Conservation (phyloP, 1,284 basidiomycete species). For the Sanghuangporus weigelae region DNA sequence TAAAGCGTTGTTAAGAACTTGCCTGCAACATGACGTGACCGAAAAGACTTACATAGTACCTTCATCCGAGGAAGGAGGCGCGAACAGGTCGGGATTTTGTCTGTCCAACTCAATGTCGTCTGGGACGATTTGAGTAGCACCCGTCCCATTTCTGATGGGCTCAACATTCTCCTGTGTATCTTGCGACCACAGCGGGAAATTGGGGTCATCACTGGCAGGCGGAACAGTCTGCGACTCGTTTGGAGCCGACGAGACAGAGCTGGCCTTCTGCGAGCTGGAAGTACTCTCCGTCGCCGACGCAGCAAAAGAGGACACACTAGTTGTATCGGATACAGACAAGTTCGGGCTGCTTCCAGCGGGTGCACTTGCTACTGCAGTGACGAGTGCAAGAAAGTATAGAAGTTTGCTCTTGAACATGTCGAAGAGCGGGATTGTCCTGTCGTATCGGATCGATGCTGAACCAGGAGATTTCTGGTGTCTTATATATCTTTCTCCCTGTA, state of each 20-base stretch:
- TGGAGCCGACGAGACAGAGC: conserved; percentile 4
- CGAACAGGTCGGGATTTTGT: conserved; percentile 57
- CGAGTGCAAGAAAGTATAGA: background rate
- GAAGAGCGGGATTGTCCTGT: background rate
- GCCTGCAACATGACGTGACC: background rate
- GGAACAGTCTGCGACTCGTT: conserved; percentile 35
- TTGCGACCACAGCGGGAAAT: conserved; percentile 37
- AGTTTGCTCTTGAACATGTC: conserved; percentile 5
- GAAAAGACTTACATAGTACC: conserved; percentile 47
- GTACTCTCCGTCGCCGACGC: background rate
- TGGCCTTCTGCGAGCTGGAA: background rate
- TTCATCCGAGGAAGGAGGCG: conserved; percentile 61
- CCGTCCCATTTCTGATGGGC: conserved; percentile 37
- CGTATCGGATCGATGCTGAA: background rate
- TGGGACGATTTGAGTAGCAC: conserved; percentile 53
- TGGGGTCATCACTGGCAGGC: conserved; percentile 47
- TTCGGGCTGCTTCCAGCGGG: background rate
- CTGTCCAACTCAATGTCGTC: conserved; percentile 46
- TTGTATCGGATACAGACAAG: background rate
- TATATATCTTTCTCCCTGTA: background rate
- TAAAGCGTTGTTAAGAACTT: conserved; percentile 22
- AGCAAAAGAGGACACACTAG: background rate
- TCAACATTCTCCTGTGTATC: conserved; percentile 26
- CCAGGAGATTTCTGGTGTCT: background rate
- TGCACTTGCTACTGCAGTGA: background rate